Conservation (phyloP, 1,139 yeast species). For the Pichia sp. region DNA sequence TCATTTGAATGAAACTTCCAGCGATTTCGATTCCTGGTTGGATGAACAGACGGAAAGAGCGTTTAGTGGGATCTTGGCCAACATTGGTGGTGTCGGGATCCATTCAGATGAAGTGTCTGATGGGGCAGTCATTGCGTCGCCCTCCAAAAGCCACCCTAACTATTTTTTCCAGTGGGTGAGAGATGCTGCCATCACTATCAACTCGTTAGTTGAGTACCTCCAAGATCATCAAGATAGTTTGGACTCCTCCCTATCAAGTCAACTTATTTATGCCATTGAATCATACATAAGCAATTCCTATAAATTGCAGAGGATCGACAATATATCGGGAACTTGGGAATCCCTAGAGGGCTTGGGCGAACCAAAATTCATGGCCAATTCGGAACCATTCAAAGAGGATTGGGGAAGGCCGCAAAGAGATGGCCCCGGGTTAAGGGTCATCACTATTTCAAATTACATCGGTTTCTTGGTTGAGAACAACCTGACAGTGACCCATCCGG, state of each 20-base stretch:
- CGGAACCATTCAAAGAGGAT: constrained; percentile 50
- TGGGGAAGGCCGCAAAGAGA: constrained; percentile 99
- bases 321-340: constrained; percentile 63
- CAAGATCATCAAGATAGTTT: constrained; percentile 36
- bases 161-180: constrained; percentile 89
- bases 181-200: constrained; percentile 80
- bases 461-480: constrained; percentile 37
- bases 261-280: constrained; percentile 41
- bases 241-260: constrained; percentile 28
- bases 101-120: constrained; percentile 40
- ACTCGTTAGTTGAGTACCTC: constrained; percentile 54
- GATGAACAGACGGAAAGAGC: constrained; percentile 45
- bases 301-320: constrained; percentile 58
- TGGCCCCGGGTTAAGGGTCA: constrained; percentile 82
- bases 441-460: constrained; percentile 59
- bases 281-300: constrained; percentile 58
- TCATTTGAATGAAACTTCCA: constrained; percentile 1
- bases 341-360: constrained; percentile 70
- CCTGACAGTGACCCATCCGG: constrained; percentile 17
- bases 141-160: constrained; percentile 63
- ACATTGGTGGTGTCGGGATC: constrained; percentile 53
- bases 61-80: constrained; percentile 51
- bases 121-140: constrained; percentile 84
- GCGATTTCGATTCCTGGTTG: constrained; percentile 54
- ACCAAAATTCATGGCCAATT: constrained; percentile 75